phyloP scores from a whole-genome alignment of 345 rosid species.

The Angophora floribunda region DNA sequence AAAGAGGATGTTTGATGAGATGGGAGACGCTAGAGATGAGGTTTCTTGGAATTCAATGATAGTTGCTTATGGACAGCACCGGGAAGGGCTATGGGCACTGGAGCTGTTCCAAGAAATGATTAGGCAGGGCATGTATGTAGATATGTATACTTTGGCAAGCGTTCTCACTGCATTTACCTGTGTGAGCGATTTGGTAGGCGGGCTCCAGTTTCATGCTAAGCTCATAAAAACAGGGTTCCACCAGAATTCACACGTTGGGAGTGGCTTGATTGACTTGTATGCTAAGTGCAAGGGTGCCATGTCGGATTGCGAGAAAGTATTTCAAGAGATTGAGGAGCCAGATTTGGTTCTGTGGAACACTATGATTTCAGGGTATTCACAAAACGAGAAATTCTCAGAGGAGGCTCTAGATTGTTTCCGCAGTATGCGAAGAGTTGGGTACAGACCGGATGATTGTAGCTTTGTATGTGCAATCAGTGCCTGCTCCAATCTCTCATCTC shows the following conservation, averaged over 20 bases:
- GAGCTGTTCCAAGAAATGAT: slow-evolving; percentile 60
- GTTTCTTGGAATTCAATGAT: slow-evolving; percentile 97
- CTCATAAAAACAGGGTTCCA: slow-evolving; percentile 64
- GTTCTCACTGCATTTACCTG: slow-evolving; percentile 67
- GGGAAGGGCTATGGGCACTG: slow-evolving; percentile 56
- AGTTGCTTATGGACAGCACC: slow-evolving; percentile 80
- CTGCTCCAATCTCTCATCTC: slow-evolving; percentile 66
- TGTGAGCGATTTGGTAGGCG: slow-evolving; percentile 45
- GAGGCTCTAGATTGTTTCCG: slow-evolving; percentile 62
- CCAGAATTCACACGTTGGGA: slow-evolving; percentile 69
- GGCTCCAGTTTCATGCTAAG: slow-evolving; percentile 67
- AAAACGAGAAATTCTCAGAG: slow-evolving; percentile 49
- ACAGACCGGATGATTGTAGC: slow-evolving; percentile 77
- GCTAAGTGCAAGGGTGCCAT: slow-evolving; percentile 60
- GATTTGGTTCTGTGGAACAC: slow-evolving; percentile 93
- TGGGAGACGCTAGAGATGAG: slow-evolving; percentile 53
- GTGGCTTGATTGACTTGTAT: slow-evolving; percentile 85
- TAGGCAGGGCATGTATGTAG: slow-evolving; percentile 38
- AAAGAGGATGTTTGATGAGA: slow-evolving; percentile 37
- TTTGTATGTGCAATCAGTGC: slow-evolving; percentile 74
- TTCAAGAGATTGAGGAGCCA: slow-evolving; percentile 45
- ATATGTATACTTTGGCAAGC: slow-evolving; percentile 79
- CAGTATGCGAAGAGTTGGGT: slow-evolving; percentile 52
- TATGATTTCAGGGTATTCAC: slow-evolving; percentile 77
- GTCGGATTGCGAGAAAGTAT: slow-evolving; percentile 53